These are phyloP conservation scores for Acanthochlamys bracteata DNA, from an alignment of 106 monocot genomes.

Conservation along the genomic window DNA sequence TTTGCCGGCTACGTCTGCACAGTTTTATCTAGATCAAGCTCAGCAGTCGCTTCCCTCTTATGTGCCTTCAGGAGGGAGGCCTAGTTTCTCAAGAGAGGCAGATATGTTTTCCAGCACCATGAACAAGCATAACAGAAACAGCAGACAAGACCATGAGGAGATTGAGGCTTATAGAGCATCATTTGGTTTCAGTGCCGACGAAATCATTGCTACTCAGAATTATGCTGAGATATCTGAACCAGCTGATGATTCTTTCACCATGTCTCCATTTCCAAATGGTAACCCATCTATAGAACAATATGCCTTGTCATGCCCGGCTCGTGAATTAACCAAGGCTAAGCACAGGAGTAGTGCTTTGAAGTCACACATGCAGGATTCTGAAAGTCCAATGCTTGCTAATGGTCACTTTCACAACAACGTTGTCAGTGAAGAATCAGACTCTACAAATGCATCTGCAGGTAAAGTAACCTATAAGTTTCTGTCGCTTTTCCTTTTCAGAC, in stretches of 20 bases:
- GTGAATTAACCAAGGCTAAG: constrained; percentile 17
- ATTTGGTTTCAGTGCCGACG: constrained; percentile 95
- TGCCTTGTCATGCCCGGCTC: background rate
- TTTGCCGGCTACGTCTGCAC: constrained; percentile 57
- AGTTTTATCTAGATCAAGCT: constrained; percentile 60
- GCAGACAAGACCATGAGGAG: constrained; percentile 80
- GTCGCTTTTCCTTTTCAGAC: background rate
- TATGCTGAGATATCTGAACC: constrained; percentile 65
- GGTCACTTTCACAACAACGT: background rate
- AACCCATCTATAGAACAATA: constrained; percentile 12
- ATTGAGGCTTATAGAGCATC: constrained; percentile 96
- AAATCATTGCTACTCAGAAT: constrained; percentile 54
- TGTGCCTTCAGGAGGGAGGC: constrained; percentile 23
- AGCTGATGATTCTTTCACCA: constrained; percentile 74
- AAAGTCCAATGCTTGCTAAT: constrained; percentile 5
- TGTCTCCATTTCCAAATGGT: constrained; percentile 43
- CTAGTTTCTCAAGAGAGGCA: constrained; percentile 26
- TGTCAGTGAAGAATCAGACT: background rate
- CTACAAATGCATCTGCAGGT: background rate
- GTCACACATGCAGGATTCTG: constrained; percentile 6
- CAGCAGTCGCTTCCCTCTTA: constrained; percentile 19
- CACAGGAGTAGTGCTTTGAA: constrained; percentile 11
- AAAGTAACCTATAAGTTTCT: background rate
- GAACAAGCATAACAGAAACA: constrained; percentile 36
- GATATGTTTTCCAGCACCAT: constrained; percentile 10